Evolutionary conservation across 306 rosid genomes (phyloP), one percentile per base, ranked within the genome.

Genomic region (Clitoria ternatea): DNA sequence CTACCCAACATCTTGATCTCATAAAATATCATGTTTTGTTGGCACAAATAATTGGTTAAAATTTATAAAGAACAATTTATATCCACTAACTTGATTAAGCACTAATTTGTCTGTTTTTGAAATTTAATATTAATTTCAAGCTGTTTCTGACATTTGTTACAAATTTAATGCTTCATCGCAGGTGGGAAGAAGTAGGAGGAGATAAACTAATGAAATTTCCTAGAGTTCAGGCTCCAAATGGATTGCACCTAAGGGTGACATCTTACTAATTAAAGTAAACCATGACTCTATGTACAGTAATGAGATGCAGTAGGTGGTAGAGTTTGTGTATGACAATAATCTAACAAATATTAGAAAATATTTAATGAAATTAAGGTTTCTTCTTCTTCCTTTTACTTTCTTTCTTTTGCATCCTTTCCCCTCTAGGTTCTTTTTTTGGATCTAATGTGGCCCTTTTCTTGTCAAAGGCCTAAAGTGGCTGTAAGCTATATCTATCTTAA

Each of bases 141-240:
- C 18, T 26, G 47, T 56, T 77, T 66, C 59, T 79, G 64, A 72
- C 65, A 66, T 72, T 45, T 17, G 19, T 53, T 11, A 13, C 24
- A 5, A 19, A 50, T 17, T 32, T 62, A 19, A 57, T 57, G 22
- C n/a, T 12, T 44, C 0, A 18, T 60, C 83, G 82, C 85, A 95
- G 99, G 78, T 95, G 99, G 99, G 96, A 95, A 74, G 99, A 91
- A 88, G 85, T 89, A 68, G 99, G 99, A 55, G 99, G 96, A 67
- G 92, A 95, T 20, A 85, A 87, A 80, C 79, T 95, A 23, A 73
- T 85, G 97, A 95, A 86, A 69, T 95, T 95, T 84, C 99, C 99
- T 0, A 89, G 97, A 77, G 97, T 95, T 49, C 88, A 87, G 70
- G 99, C 99, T 49, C 99, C 99, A 48, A 87, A 92, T 80, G 99